phyloP scores from a whole-genome alignment of 768 basidiomycete genomes.

The Tulasnella sp. region DNA sequence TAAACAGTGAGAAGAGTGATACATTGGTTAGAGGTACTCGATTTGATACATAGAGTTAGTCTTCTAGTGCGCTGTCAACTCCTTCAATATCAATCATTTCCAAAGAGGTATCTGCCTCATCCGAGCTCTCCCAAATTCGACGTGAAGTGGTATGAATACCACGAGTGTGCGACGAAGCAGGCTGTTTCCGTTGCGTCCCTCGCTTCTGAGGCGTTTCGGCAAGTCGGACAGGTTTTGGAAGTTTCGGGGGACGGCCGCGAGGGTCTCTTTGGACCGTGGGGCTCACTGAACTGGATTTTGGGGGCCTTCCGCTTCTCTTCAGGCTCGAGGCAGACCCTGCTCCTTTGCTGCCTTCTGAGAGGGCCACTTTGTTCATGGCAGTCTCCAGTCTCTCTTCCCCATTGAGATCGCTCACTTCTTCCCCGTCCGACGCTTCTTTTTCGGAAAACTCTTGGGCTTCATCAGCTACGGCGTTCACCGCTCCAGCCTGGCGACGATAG shows the following conservation, averaged over 20 bases:
- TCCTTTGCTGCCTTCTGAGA: background rate
- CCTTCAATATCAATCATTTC: conserved; percentile 5
- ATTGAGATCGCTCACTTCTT: background rate
- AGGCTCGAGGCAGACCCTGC: background rate
- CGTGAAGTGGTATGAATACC: background rate
- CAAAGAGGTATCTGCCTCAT: background rate
- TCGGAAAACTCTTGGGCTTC: conserved; percentile 11
- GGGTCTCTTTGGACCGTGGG: background rate
- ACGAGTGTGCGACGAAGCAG: background rate
- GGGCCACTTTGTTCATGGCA: background rate
- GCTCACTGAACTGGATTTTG: background rate
- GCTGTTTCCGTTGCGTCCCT: background rate
- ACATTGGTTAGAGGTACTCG: background rate
- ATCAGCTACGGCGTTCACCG: background rate
- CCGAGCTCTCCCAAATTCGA: background rate
- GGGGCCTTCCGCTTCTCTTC: background rate
- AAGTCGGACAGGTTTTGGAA: background rate
- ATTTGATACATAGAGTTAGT: too few relatives aligned
- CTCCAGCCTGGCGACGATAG: conserved; percentile 29
- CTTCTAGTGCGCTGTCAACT: background rate
- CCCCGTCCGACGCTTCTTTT: background rate
- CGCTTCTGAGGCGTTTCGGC: background rate
- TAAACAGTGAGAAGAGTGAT: background rate
- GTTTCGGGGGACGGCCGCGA: background rate
- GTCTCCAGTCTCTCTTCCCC: background rate